A percentile compares a stretch with the other conserved stretches of the same genome.
Evolutionary conservation across 1,139 yeast genomes (phyloP).

Genomic region (Sugiyamaella japonica): DNA sequence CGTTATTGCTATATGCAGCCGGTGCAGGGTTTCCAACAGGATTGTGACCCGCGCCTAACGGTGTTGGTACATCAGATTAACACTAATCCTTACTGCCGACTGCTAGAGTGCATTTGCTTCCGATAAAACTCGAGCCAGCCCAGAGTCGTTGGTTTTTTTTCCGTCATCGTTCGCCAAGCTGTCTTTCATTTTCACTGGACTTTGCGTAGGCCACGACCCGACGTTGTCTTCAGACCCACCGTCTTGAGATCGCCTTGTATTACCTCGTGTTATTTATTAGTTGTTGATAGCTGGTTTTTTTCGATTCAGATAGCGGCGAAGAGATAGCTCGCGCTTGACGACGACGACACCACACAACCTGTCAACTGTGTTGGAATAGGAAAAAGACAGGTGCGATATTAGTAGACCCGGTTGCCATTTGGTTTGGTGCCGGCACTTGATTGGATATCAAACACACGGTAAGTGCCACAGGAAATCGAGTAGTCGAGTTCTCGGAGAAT

Average conservation of each 20-base stretch:
- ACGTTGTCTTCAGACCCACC: no score
- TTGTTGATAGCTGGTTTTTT: no score
- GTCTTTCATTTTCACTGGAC: neutral
- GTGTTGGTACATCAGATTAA: neutral
- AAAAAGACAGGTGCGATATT: no score
- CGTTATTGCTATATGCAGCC: slow-evolving; percentile 4
- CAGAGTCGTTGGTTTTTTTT: no score
- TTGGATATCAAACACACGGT: neutral
- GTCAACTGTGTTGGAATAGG: no score
- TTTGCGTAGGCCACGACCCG: no score
- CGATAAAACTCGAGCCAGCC: neutral
- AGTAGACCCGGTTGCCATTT: neutral
- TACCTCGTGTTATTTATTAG: no score
- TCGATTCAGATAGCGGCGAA: no score
- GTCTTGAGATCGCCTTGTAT: no score
- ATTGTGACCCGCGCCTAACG: neutral
- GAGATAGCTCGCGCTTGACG: no score
- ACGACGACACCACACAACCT: no score
- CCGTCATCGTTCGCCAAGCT: neutral
- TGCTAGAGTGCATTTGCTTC: neutral
- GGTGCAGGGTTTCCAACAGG: neutral
- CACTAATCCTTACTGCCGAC: neutral
- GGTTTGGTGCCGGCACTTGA: neutral
- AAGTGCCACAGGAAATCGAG: neutral
- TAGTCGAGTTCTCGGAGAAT: no score